phyloP scores from a whole-genome alignment of 495 filamentous ascomycete species.

The Tirmania nivea region DNA sequence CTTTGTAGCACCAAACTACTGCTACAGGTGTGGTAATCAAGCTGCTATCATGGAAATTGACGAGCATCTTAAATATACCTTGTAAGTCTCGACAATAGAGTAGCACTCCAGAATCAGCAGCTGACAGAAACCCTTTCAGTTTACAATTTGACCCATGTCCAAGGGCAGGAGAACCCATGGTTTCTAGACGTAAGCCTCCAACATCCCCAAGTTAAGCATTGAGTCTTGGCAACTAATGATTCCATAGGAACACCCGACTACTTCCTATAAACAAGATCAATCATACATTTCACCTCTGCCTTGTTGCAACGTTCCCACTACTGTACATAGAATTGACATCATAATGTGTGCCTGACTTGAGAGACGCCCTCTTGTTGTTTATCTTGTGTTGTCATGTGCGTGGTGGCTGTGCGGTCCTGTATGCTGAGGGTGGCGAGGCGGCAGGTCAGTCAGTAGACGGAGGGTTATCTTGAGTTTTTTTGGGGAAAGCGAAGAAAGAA shows the following conservation, averaged over 20 bases:
- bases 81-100: slow-evolving; percentile 39
- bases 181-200: slow-evolving; percentile 48
- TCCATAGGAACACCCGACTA: slow-evolving; percentile 71
- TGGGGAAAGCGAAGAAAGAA: no score
- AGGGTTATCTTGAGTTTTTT: no score
- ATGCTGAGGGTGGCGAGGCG: no score
- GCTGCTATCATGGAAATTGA: slow-evolving; percentile 99
- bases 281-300: not conserved
- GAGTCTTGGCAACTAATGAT: not conserved
- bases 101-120: slow-evolving; percentile 4
- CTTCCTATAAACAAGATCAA: slow-evolving; percentile 52
- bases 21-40: slow-evolving; percentile 95
- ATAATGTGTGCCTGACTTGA: not conserved
- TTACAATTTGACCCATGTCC: slow-evolving; percentile 99
- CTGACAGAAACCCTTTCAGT: slow-evolving; percentile 27
- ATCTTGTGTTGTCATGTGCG: no score
- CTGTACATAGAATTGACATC: not conserved
- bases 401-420: no score
- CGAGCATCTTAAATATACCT: slow-evolving; percentile 97
- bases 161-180: slow-evolving; percentile 93
- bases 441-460: no score
- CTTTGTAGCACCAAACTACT: slow-evolving; percentile 72
- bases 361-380: not conserved
- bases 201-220: no score
- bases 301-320: not conserved